phyloP scores from a whole-genome alignment of 2,329 filamentous ascomycete genomes.

The Colletotrichum navitas region DNA sequence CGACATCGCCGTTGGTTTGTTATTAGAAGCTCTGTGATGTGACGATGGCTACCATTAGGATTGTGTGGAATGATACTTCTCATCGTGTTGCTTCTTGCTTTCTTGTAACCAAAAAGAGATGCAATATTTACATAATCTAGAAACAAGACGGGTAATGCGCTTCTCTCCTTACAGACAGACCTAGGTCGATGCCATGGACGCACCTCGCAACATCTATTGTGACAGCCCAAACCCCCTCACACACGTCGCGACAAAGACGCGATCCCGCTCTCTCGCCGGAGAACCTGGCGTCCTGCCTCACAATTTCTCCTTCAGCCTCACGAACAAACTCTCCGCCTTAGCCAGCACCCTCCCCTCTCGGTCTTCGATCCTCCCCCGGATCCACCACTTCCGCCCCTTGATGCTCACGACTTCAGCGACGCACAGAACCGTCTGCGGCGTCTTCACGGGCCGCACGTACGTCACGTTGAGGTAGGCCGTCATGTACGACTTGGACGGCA shows the following conservation, averaged over 20 bases:
- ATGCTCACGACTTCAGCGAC: conserved; percentile 50
- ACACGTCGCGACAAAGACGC: background rate
- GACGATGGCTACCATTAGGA: background rate
- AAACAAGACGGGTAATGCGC: background rate
- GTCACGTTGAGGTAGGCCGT: conserved; percentile 53
- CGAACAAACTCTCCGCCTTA: conserved; percentile 43
- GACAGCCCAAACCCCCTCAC: background rate
- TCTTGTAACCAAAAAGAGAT: background rate
- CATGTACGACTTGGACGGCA: conserved; percentile 48
- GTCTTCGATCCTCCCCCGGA: conserved; percentile 51
- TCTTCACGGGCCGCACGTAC: conserved; percentile 51
- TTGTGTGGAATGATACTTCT: background rate
- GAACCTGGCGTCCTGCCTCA: conserved; percentile 8
- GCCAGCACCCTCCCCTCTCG: conserved; percentile 49
- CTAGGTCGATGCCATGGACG: background rate
- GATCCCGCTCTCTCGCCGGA: background rate
- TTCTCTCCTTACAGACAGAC: background rate
- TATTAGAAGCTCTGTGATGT: background rate
- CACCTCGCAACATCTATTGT: background rate
- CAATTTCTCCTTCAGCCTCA: conserved; percentile 36
- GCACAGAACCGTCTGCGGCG: conserved; percentile 50
- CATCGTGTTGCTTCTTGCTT: background rate
- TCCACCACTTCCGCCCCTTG: conserved; percentile 52
- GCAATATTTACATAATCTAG: background rate
- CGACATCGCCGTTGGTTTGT: background rate